A percentile compares a stretch with the other conserved stretches of the same genome.
phyloP scores from a whole-genome alignment of 805 yeast species.

The Saccharomycopsis oosterbeekiorum region DNA sequence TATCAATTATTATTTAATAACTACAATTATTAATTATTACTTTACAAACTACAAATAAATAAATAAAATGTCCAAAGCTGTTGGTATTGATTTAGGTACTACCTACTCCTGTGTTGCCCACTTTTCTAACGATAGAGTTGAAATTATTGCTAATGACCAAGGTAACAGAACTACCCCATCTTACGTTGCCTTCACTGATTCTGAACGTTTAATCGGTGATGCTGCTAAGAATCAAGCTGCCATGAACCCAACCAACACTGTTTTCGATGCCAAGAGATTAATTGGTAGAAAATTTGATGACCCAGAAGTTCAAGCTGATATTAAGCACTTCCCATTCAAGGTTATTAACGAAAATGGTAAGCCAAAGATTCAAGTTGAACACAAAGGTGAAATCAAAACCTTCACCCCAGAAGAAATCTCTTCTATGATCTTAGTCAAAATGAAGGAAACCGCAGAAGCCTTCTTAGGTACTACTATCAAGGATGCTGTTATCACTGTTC shows the following conservation, averaged over 20 bases:
- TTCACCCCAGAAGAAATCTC: slow-evolving; percentile 94
- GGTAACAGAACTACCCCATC: slow-evolving; percentile 98
- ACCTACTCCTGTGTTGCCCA: slow-evolving; percentile 96
- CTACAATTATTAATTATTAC: neutral
- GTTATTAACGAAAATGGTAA: slow-evolving; percentile 71
- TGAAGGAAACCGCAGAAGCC: slow-evolving; percentile 81
- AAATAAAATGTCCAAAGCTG: slow-evolving; percentile 37
- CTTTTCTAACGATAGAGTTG: slow-evolving; percentile 84
- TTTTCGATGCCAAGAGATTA: slow-evolving; percentile 85
- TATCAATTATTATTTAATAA: neutral
- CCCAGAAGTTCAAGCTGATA: slow-evolving; percentile 69
- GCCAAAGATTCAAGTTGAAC: slow-evolving; percentile 78
- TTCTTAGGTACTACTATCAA: slow-evolving; percentile 70
- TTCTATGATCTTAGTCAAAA: slow-evolving; percentile 82
- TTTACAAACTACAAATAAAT: neutral
- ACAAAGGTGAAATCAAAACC: slow-evolving; percentile 72
- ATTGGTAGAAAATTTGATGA: slow-evolving; percentile 87
- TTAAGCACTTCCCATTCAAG: slow-evolving; percentile 85
- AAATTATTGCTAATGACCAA: slow-evolving; percentile 94
- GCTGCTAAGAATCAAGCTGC: slow-evolving; percentile 98
- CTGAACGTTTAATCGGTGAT: slow-evolving; percentile 91
- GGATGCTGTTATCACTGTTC: slow-evolving; percentile 81
- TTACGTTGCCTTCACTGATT: slow-evolving; percentile 87
- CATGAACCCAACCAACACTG: slow-evolving; percentile 83
- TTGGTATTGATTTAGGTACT: slow-evolving; percentile 78